These are phyloP conservation scores for Cryptococcus sp. DNA, from an alignment of 1,284 basidiomycete genomes.

Conservation along the genomic window DNA sequence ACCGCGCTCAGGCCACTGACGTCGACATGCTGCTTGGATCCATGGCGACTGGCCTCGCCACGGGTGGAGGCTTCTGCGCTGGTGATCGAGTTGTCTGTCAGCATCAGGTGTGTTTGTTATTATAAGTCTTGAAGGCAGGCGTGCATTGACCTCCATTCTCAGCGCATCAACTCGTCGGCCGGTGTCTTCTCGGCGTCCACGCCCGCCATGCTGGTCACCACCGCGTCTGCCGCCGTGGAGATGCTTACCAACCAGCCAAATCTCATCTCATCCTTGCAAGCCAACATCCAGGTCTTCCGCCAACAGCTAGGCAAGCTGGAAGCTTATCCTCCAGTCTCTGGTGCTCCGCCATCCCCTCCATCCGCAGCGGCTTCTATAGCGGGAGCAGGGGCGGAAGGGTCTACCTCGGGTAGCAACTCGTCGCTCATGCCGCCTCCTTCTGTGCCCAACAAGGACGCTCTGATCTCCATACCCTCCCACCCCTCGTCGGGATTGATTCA, in stretches of 20 bases:
- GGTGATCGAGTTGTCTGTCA: slow-evolving; percentile 80
- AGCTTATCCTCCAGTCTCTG: slow-evolving; percentile 15
- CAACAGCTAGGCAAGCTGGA: slow-evolving; percentile 72
- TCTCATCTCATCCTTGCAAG: slow-evolving; percentile 72
- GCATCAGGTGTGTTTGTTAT: slow-evolving; percentile 67
- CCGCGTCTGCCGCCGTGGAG: slow-evolving; percentile 79
- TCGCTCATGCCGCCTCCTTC: slow-evolving; percentile 10
- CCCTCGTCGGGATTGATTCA: slow-evolving; percentile 84
- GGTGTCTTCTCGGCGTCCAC: slow-evolving; percentile 97
- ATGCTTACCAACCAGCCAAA: slow-evolving; percentile 73
- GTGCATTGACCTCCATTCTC: neutral
- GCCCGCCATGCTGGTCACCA: slow-evolving; percentile 85
- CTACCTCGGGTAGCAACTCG: neutral
- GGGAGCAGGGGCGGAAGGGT: neutral
- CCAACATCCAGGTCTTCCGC: slow-evolving; percentile 77
- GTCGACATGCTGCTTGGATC: slow-evolving; percentile 70
- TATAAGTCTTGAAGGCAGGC: neutral
- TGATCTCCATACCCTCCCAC: slow-evolving; percentile 82
- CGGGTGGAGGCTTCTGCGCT: slow-evolving; percentile 93
- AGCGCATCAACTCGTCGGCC: slow-evolving; percentile 95
- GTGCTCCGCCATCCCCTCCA: slow-evolving; percentile 11
- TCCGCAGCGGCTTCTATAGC: slow-evolving; percentile 2
- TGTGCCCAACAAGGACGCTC: slow-evolving; percentile 57
- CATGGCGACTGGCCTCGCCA: slow-evolving; percentile 78
- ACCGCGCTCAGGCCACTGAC: slow-evolving; percentile 52